Conservation (phyloP, 169 alveolate species). For the Theileria luwenshuni region DNA sequence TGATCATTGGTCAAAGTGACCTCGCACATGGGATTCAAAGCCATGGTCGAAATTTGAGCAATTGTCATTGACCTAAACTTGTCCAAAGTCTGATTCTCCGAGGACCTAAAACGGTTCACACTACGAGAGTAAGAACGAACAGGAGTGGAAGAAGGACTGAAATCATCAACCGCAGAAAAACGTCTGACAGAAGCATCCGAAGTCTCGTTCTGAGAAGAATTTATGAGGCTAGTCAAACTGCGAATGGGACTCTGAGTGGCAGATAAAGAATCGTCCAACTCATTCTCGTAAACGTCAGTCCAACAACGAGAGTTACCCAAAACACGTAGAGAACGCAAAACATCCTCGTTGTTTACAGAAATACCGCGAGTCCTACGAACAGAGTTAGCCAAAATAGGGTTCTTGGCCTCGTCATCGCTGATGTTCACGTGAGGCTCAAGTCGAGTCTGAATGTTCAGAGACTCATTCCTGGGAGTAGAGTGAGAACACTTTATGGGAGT, state of each 20-base stretch:
- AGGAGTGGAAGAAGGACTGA: slow-evolving; percentile 8
- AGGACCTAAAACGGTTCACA: not conserved
- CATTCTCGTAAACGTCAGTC: slow-evolving; percentile 47
- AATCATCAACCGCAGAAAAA: not conserved
- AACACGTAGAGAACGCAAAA: slow-evolving; percentile 20
- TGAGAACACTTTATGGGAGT: slow-evolving; percentile 21
- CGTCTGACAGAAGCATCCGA: slow-evolving; percentile 11
- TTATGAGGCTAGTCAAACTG: slow-evolving; percentile 26
- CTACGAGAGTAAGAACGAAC: not conserved
- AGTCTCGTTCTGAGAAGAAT: slow-evolving; percentile 16
- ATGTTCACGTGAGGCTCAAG: slow-evolving; percentile 41
- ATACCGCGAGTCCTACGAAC: slow-evolving; percentile 30
- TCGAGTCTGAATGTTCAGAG: not conserved
- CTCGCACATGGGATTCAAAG: slow-evolving; percentile 50
- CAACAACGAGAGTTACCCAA: slow-evolving; percentile 60
- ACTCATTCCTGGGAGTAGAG: not conserved
- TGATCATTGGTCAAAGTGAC: slow-evolving; percentile 31
- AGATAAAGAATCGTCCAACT: slow-evolving; percentile 28
- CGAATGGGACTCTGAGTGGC: slow-evolving; percentile 64
- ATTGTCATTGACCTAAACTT: not conserved
- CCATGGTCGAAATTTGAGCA: slow-evolving; percentile 43
- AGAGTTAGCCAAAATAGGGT: slow-evolving; percentile 55
- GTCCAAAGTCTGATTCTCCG: slow-evolving; percentile 16
- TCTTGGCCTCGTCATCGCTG: slow-evolving; percentile 41
- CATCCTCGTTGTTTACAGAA: slow-evolving; percentile 38